phyloP scores from a whole-genome alignment of 768 basidiomycete species.

The Boletus subparvulus region DNA sequence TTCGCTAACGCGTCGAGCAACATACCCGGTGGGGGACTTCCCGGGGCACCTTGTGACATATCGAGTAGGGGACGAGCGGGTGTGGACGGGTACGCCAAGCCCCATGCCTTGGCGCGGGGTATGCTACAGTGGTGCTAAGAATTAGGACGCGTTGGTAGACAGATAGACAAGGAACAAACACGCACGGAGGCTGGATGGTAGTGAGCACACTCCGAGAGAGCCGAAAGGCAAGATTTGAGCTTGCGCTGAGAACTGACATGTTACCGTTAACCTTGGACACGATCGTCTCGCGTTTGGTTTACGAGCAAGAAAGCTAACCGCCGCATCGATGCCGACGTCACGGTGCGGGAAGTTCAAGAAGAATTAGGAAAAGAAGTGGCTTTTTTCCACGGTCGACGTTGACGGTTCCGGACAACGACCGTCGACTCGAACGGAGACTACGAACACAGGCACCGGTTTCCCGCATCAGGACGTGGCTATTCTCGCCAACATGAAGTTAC shows the following conservation, averaged over 20 bases:
- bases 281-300: background rate
- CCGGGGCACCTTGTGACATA: conserved; percentile 77
- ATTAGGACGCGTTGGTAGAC: background rate
- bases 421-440: no score
- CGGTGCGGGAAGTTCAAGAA: no score
- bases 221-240: conserved; percentile 27
- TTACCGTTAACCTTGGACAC: background rate
- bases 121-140: conserved; percentile 39
- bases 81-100: conserved; percentile 41
- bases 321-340: background rate
- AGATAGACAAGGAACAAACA: background rate
- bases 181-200: conserved; percentile 50
- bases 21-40: conserved; percentile 54
- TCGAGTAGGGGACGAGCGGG: conserved; percentile 54
- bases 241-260: conserved; percentile 5
- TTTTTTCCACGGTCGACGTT: no score
- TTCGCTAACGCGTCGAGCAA: conserved; percentile 50
- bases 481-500: no score
- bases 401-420: no score
- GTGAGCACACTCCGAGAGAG: conserved; percentile 42
- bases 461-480: no score
- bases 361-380: no score
- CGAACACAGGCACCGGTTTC: no score
- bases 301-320: background rate
- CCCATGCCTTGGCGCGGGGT: conserved; percentile 60